A percentile compares a stretch with the other conserved stretches of the same genome.
These are phyloP conservation scores for Plasmodium yoelii DNA, from an alignment of 169 alveolate genomes.

Conservation along the genomic window DNA sequence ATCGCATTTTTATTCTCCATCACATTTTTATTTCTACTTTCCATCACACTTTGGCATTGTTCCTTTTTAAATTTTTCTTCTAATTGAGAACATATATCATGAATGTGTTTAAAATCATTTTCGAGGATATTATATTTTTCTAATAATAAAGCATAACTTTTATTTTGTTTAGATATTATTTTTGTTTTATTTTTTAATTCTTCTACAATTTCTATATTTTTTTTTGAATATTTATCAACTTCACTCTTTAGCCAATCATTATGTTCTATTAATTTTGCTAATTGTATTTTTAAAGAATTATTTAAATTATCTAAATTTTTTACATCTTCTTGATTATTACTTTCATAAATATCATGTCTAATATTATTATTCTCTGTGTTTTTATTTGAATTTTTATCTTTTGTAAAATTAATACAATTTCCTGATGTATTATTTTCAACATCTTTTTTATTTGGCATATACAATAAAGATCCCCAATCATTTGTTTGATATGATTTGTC, in stretches of 20 bases:
- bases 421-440: no score
- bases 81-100: slow-evolving; percentile 19
- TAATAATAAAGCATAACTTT: slow-evolving; percentile 3
- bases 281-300: not conserved
- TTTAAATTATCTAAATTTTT: not conserved
- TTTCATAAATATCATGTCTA: not conserved
- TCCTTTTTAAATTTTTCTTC: slow-evolving; percentile 30
- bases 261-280: slow-evolving; percentile 7
- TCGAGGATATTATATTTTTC: slow-evolving; percentile 35
- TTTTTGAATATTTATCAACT: not conserved
- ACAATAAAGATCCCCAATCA: not conserved
- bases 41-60: not conserved
- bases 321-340: not conserved
- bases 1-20: not conserved
- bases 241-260: slow-evolving; percentile 24
- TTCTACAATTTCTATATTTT: not conserved
- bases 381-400: no score
- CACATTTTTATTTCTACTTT: not conserved
- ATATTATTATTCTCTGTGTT: no score
- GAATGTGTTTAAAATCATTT: slow-evolving; percentile 45
- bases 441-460: no score
- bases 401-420: no score
- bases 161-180: slow-evolving; percentile 2
- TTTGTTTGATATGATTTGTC: slow-evolving; percentile 9
- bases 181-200: slow-evolving; percentile 16